Evolutionary conservation across 306 rosid species (phyloP).

Genomic region (Rosa chinensis): DNA sequence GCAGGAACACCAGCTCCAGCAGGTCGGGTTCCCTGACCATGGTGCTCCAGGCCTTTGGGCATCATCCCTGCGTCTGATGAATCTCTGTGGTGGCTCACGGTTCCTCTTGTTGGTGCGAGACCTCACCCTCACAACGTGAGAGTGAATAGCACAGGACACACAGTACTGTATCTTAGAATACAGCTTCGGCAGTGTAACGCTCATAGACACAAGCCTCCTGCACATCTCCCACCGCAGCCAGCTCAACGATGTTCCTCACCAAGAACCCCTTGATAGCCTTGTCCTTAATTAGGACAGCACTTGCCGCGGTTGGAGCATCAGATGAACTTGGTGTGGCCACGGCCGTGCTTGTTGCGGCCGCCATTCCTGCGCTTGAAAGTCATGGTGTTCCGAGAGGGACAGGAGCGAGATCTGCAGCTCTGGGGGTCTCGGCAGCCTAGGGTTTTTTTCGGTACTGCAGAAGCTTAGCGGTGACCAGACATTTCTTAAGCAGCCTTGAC

Average conservation of each 20-base stretch:
- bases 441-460: too few species aligned
- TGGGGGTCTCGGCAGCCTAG: too few species aligned
- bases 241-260: conserved; percentile 95
- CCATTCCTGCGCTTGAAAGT: too few species aligned
- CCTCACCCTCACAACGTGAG: conserved; percentile 95
- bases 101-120: conserved; percentile 81
- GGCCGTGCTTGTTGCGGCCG: too few species aligned
- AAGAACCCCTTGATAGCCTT: conserved; percentile 57
- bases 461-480: too few species aligned
- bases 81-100: conserved; percentile 87
- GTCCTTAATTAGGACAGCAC: too few species aligned
- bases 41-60: conserved; percentile 67
- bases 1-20: conserved; percentile 47
- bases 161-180: conserved; percentile 96
- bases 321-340: too few species aligned
- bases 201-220: conserved; percentile 95
- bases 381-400: too few species aligned
- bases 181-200: conserved; percentile 78
- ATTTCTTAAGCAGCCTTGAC: too few species aligned
- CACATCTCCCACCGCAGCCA: conserved; percentile 92
- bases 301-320: too few species aligned
- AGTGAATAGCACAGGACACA: conserved; percentile 93
- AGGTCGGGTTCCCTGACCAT: conserved; percentile 63
- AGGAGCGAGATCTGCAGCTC: too few species aligned
- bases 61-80: conserved; percentile 79